Base-by-base conservation (phyloP, 768 basidiomycete species). In the Tubosaeta sp. region DNA sequence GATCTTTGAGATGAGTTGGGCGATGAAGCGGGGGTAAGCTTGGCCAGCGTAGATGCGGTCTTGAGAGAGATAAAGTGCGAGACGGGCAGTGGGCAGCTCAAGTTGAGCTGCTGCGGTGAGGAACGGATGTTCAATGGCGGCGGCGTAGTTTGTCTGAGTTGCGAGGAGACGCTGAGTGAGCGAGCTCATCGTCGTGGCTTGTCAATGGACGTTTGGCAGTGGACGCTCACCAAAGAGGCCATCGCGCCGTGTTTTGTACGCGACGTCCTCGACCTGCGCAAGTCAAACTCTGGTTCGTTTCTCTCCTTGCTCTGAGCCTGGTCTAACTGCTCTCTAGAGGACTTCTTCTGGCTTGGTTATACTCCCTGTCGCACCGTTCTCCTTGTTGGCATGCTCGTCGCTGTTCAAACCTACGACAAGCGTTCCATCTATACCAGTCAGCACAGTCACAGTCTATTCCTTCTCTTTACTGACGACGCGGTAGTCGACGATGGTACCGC, bases 401-500 rank as follows among this genome's bases (percentile, higher is more conserved):
- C 81, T 3, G 65, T 86, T 7, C 75, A 78, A 41, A 66, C 72
- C 0, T 83, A 79, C 52, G 86, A 89, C 56, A 76, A 72, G 54
- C 76, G 79, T 32, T 70, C 81, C 14, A 58, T 82, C 1, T 89
- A 89, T 62, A 75, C 77, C 0, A 59, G 88, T 86, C 57, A 25
- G 52, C 49, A 18, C 16, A 8, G 24, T 38, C 14, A 38, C 24
- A 21, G 7, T 25, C 39, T n/a, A 6, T 31, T 2, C 3, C 4
- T 18, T 32, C 34, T 24, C 29, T n/a, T 16, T 40, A 13, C 44
- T 55, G 42, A 58, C 39, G 0, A 10, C 29, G 13, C 43, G 18
- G 25, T 46, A 90, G 86, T 90, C 52, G 89, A 91, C 60, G 89
- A 91, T 57, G 86, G 87, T 6, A 86, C 87, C 2, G 81, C 72